These are phyloP conservation scores for Tricholoma sp. DNA, from an alignment of 768 basidiomycete genomes.

Conservation along the genomic window DNA sequence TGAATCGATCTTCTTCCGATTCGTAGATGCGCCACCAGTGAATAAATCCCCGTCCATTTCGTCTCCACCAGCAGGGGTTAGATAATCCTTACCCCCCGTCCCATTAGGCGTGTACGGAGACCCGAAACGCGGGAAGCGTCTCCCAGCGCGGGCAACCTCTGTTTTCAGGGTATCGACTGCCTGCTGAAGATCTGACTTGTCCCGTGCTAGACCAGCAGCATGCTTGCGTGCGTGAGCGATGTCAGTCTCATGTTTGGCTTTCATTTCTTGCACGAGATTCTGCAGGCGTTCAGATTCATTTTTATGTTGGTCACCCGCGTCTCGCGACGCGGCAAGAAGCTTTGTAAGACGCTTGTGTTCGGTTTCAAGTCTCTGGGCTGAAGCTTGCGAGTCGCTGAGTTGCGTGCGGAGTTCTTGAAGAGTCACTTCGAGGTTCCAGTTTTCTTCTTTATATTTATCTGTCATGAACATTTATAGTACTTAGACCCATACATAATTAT, in stretches of 20 bases:
- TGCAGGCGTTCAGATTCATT: constrained; percentile 76
- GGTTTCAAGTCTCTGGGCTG: constrained; percentile 65
- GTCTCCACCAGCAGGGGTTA: constrained; percentile 46
- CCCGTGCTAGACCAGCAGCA: constrained; percentile 81
- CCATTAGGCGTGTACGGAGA: constrained; percentile 72
- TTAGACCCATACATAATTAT: constrained; percentile 2
- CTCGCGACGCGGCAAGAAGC: constrained; percentile 65
- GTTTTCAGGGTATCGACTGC: constrained; percentile 71
- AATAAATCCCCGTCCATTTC: constrained; percentile 67
- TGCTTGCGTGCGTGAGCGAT: constrained; percentile 87
- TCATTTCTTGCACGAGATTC: constrained; percentile 62
- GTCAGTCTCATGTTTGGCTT: constrained; percentile 91
- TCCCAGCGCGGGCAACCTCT: constrained; percentile 61
- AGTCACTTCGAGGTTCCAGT: constrained; percentile 96
- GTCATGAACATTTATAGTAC: constrained; percentile 6
- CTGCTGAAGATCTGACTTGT: constrained; percentile 88
- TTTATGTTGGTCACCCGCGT: constrained; percentile 79
- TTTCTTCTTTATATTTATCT: constrained; percentile 98
- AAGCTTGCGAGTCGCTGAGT: constrained; percentile 58
- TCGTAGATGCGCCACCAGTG: constrained; percentile 58
- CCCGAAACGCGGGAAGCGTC: constrained; percentile 59
- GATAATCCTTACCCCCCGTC: constrained; percentile 35
- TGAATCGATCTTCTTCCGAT: constrained; percentile 48
- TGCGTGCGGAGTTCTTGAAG: constrained; percentile 82
- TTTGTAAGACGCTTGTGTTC: constrained; percentile 82